A percentile compares a stretch with the other conserved stretches of the same genome.
These are phyloP conservation scores for Aspergillus campestris DNA, from an alignment of 495 filamentous ascomycete species.

Conservation along the genomic window DNA sequence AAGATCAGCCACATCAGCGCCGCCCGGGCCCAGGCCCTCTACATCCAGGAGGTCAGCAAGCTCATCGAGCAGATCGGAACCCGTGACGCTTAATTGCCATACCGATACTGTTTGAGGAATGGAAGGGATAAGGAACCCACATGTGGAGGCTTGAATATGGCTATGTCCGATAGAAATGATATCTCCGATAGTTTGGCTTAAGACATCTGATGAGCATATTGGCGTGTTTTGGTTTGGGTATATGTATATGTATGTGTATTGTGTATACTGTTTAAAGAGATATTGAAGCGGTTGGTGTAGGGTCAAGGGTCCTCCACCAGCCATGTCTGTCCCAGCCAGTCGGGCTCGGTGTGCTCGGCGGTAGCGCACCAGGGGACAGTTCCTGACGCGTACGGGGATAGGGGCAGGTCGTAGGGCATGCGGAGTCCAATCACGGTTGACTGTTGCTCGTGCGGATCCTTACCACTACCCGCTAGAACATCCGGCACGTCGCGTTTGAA, in stretches of 20 bases:
- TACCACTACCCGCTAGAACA: not conserved
- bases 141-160: not conserved
- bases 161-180: too few relatives aligned
- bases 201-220: too few relatives aligned
- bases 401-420: slow-evolving; percentile 77
- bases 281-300: not conserved
- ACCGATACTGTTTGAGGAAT: slow-evolving; percentile 4
- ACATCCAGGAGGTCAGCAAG: slow-evolving; percentile 60
- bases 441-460: slow-evolving; percentile 2
- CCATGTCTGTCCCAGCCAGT: slow-evolving; percentile 62
- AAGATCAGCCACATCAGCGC: slow-evolving; percentile 48
- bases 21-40: slow-evolving; percentile 62
- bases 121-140: not conserved
- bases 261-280: not conserved
- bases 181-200: too few relatives aligned
- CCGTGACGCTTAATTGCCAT: slow-evolving; percentile 4
- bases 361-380: slow-evolving; percentile 79
- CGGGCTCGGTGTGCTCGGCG: slow-evolving; percentile 48
- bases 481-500: slow-evolving; percentile 53
- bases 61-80: slow-evolving; percentile 59
- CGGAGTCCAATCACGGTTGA: slow-evolving; percentile 51
- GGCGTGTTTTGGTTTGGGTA: not conserved
- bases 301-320: slow-evolving; percentile 4
- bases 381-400: slow-evolving; percentile 50
- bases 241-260: not conserved